phyloP scores from a whole-genome alignment of 208 protist genomes.

The Wallacemonas sp. region DNA sequence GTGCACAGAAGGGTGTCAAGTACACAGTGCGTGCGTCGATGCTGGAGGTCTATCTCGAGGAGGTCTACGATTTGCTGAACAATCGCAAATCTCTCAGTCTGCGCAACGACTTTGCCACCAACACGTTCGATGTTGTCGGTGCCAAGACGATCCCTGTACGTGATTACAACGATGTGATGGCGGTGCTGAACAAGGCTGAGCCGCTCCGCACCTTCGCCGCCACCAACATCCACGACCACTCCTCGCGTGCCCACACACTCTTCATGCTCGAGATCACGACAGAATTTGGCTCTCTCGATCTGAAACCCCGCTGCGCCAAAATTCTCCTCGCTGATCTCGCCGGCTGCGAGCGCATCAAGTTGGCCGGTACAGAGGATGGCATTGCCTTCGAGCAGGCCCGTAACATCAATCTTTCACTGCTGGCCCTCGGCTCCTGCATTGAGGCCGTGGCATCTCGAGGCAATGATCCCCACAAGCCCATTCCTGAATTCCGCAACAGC shows the following conservation, averaged over 20 bases:
- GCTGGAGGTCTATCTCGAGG: slow-evolving; percentile 96
- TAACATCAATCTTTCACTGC: slow-evolving; percentile 85
- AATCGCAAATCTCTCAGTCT: slow-evolving; percentile 77
- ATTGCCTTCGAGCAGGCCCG: slow-evolving; percentile 78
- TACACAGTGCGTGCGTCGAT: slow-evolving; percentile 79
- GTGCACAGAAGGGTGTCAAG: slow-evolving; percentile 60
- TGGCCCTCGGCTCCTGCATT: slow-evolving; percentile 79
- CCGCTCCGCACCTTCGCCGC: slow-evolving; percentile 87
- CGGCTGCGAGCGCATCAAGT: slow-evolving; percentile 79
- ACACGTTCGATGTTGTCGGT: slow-evolving; percentile 89
- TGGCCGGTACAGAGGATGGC: slow-evolving; percentile 70
- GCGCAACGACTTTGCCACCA: slow-evolving; percentile 81
- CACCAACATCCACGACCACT: slow-evolving; percentile 87
- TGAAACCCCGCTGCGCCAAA: slow-evolving; percentile 47
- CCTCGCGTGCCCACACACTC: slow-evolving; percentile 82
- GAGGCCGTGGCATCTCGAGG: slow-evolving; percentile 66
- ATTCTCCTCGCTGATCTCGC: slow-evolving; percentile 85
- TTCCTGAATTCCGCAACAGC: slow-evolving; percentile 85
- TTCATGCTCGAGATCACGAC: slow-evolving; percentile 79
- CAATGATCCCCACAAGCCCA: slow-evolving; percentile 29
- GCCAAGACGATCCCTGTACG: slow-evolving; percentile 73
- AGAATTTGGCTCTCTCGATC: slow-evolving; percentile 2
- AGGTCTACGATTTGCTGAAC: slow-evolving; percentile 94
- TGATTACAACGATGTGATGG: slow-evolving; percentile 80
- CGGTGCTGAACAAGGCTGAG: slow-evolving; percentile 79